phyloP scores from a whole-genome alignment of 169 alveolate genomes.

The Eimeria tenella region DNA sequence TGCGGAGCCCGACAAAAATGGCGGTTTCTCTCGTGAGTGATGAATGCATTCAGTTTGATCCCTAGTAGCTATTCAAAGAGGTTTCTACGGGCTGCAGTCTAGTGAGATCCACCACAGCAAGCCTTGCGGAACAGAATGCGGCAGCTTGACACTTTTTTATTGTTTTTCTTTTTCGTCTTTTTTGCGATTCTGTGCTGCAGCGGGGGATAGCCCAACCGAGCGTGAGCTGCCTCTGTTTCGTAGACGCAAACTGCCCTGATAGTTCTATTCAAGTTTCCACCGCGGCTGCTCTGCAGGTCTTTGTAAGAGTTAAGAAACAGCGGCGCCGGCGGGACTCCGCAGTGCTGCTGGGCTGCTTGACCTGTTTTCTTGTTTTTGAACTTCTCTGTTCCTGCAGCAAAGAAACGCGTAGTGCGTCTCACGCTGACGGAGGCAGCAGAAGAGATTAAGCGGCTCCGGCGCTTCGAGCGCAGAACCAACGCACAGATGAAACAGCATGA shows the following conservation, averaged over 20 bases:
- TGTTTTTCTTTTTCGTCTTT: not conserved
- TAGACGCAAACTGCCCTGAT: not conserved
- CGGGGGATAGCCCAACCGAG: constrained; percentile 6
- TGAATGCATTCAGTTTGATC: too few species aligned
- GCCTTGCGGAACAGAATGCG: too few species aligned
- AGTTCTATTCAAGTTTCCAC: too few species aligned
- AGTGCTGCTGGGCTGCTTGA: not conserved
- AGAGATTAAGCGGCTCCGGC: constrained; percentile 78
- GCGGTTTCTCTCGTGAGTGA: too few species aligned
- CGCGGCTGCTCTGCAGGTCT: too few species aligned
- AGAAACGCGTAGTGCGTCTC: constrained; percentile 52
- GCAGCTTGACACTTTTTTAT: not conserved
- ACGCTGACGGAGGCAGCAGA: constrained; percentile 78
- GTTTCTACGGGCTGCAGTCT: too few species aligned
- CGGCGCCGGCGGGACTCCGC: not conserved
- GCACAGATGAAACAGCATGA: constrained; percentile 14
- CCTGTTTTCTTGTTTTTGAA: not conserved
- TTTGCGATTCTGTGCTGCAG: constrained; percentile 31
- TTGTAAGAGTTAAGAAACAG: too few species aligned
- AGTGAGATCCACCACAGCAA: too few species aligned
- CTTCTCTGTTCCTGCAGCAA: not conserved
- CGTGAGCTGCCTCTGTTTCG: not conserved
- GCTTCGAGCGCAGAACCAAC: constrained; percentile 12
- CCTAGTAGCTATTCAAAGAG: too few species aligned
- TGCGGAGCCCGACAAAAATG: too few species aligned